A percentile compares a stretch with the other conserved stretches of the same genome.
Evolutionary conservation across 1,284 basidiomycete genomes (phyloP).

Genomic region (Leucocoprinus gongylophorus): DNA sequence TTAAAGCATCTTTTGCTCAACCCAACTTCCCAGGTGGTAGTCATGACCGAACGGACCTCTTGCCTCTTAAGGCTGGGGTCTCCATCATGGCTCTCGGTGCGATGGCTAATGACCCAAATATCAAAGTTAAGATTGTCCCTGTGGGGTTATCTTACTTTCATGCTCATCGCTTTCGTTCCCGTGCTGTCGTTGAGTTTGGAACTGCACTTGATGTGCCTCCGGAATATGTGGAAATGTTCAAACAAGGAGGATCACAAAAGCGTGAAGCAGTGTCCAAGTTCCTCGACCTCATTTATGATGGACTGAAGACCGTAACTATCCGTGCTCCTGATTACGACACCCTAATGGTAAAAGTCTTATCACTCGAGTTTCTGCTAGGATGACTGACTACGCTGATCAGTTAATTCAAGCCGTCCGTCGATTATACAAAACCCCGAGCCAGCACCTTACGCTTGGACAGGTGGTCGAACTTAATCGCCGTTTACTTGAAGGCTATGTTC

Average conservation of each 20-base stretch:
- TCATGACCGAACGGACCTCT: conserved; percentile 91
- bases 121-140: conserved; percentile 89
- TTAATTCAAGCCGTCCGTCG: conserved; percentile 89
- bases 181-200: conserved; percentile 97
- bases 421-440: conserved; percentile 92
- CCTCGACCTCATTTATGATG: conserved; percentile 91
- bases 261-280: conserved; percentile 87
- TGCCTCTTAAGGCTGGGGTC: conserved; percentile 94
- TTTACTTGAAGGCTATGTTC: conserved; percentile 88
- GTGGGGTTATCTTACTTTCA: conserved; percentile 96
- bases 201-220: conserved; percentile 82
- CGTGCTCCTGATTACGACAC: conserved; percentile 98
- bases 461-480: conserved; percentile 96
- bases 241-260: conserved; percentile 84
- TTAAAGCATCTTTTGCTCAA: conserved; percentile 5
- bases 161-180: conserved; percentile 88
- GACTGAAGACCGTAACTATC: conserved; percentile 95
- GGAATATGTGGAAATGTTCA: conserved; percentile 86
- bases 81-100: conserved; percentile 97
- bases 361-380: not conserved
- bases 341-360: conserved; percentile 66
- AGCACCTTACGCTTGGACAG: conserved; percentile 91
- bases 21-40: conserved; percentile 67
- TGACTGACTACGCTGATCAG: conserved; percentile 41
- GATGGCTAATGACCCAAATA: conserved; percentile 84